Evolutionary conservation across 495 filamentous ascomycete genomes (phyloP).

Genomic region (Podospora pseudoanserina): DNA sequence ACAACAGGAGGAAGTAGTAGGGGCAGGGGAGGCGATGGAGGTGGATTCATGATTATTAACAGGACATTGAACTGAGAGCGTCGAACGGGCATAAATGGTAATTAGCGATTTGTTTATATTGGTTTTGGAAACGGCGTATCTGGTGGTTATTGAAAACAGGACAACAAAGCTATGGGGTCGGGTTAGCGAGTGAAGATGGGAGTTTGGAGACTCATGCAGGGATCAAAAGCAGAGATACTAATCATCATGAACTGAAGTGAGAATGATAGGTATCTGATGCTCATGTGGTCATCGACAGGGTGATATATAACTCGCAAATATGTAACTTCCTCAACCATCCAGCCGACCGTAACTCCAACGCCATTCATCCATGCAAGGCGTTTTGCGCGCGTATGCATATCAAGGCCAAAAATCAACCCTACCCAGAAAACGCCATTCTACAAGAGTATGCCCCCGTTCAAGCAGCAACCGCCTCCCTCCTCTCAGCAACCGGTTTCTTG

Average conservation of each 20-base stretch:
- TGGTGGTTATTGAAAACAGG: background rate
- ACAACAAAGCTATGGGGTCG: background rate
- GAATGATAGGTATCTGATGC: background rate
- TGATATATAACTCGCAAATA: background rate
- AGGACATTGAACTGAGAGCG: too few species aligned
- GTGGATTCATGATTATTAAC: conserved; percentile 30
- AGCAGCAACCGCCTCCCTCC: conserved; percentile 1
- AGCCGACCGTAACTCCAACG: background rate
- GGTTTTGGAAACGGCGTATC: background rate
- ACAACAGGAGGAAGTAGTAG: conserved; percentile 6
- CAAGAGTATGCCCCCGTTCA: background rate
- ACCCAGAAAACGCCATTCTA: background rate
- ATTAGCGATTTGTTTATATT: background rate
- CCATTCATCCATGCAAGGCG: background rate
- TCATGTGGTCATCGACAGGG: background rate
- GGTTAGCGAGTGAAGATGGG: background rate
- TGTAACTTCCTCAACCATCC: background rate
- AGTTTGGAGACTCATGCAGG: background rate
- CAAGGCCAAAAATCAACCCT: background rate
- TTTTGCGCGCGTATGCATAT: background rate
- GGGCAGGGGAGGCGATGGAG: conserved; percentile 32
- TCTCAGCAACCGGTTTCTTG: conserved; percentile 21
- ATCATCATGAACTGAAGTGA: background rate
- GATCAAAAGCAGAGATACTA: background rate
- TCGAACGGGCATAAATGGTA: background rate